Conservation (phyloP, 148 eudicot genomes). For the Rhododendron kiyosumense region DNA sequence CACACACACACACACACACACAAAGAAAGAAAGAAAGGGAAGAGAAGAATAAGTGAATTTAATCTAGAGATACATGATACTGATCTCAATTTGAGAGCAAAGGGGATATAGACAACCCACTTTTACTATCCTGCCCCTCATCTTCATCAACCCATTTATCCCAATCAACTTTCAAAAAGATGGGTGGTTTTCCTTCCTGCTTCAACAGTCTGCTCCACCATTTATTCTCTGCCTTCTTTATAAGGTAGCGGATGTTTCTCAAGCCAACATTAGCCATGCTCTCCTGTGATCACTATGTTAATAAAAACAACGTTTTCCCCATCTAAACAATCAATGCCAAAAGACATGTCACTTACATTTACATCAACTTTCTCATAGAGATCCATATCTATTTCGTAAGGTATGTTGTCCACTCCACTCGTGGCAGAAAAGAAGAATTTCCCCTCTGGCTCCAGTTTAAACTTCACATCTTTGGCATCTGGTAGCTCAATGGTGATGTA, state of each 20-base stretch:
- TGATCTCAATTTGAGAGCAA: not conserved
- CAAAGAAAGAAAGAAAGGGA: not conserved
- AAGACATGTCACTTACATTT: conserved; percentile 37
- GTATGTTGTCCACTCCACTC: conserved; percentile 43
- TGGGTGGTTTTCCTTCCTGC: conserved; percentile 61
- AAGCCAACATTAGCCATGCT: conserved; percentile 56
- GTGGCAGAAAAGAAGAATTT: conserved; percentile 62
- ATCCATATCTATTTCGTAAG: conserved; percentile 56
- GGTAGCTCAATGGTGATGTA: conserved; percentile 72
- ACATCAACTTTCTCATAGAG: conserved; percentile 64
- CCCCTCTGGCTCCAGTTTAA: conserved; percentile 80
- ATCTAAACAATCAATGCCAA: not conserved
- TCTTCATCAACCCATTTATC: conserved; percentile 92
- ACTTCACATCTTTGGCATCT: conserved; percentile 70
- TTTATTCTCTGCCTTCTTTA: conserved; percentile 62
- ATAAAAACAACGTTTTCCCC: not conserved
- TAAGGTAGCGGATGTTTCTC: conserved; percentile 48
- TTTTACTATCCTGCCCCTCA: conserved; percentile 52
- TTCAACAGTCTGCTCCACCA: conserved; percentile 78
- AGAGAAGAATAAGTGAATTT: not conserved
- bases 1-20: not conserved
- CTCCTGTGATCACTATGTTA: not conserved
- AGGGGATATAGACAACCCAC: conserved; percentile 6
- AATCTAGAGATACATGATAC: not conserved
- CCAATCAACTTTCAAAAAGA: conserved; percentile 79